A percentile compares a stretch with the other conserved stretches of the same genome.
These are phyloP conservation scores for Wickerhamiella nectarea DNA, from an alignment of 805 yeast genomes.

Conservation along the genomic window DNA sequence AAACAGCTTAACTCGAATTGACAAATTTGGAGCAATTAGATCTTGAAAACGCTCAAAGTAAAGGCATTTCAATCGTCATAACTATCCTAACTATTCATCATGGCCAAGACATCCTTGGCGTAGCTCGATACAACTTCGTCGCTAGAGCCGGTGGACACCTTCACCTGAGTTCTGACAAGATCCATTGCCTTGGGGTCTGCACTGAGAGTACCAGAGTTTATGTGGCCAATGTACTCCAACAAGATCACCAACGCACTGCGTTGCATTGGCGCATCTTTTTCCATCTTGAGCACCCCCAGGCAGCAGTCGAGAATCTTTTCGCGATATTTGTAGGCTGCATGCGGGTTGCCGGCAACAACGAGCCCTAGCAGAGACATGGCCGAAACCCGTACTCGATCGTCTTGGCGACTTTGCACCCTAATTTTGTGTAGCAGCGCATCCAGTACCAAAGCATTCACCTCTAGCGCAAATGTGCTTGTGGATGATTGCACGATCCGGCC, in stretches of 20 bases:
- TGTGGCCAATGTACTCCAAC: conserved; percentile 20
- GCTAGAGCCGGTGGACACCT: neutral
- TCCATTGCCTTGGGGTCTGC: conserved; percentile 1
- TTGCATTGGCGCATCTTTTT: conserved; percentile 44
- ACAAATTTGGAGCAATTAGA: too few relatives aligned
- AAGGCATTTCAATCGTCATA: too few relatives aligned
- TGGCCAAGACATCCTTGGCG: conserved; percentile 5
- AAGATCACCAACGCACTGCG: conserved; percentile 62
- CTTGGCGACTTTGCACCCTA: conserved; percentile 23
- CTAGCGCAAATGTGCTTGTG: conserved; percentile 34
- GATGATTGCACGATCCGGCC: conserved; percentile 40
- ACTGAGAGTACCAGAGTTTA: conserved; percentile 21
- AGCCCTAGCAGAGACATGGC: conserved; percentile 75
- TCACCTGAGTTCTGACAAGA: neutral
- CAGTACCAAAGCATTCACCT: conserved; percentile 32
- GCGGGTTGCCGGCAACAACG: conserved; percentile 45
- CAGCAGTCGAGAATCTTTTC: conserved; percentile 64
- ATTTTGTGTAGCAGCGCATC: conserved; percentile 11
- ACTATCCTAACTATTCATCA: too few relatives aligned
- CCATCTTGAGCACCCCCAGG: conserved; percentile 54
- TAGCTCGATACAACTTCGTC: conserved; percentile 7
- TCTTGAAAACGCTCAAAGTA: too few relatives aligned
- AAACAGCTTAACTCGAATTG: too few relatives aligned
- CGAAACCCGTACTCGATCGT: conserved; percentile 63
- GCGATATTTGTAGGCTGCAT: conserved; percentile 32